Evolutionary conservation across 495 filamentous ascomycete species (phyloP).

Genomic region (Trichoderma orchidacearum): DNA sequence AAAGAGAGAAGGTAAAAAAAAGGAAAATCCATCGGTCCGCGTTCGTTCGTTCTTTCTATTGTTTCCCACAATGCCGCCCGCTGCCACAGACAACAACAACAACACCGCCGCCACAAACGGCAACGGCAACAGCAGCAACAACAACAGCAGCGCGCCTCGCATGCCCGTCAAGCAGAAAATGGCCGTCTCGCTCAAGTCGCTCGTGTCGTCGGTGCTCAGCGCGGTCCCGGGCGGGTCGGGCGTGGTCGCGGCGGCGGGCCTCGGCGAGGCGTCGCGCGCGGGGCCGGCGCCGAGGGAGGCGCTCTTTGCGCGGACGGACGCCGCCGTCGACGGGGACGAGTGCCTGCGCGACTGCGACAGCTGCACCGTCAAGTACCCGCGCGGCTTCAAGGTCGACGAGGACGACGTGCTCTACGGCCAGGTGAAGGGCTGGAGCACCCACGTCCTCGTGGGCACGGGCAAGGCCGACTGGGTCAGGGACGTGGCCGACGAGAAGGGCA

Average conservation of each 20-base stretch:
- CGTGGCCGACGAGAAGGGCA: slow-evolving; percentile 81
- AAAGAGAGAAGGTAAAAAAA: too few relatives aligned
- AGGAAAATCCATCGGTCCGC: too few relatives aligned
- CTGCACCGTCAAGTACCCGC: slow-evolving; percentile 66
- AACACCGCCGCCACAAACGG: neutral
- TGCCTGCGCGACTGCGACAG: slow-evolving; percentile 82
- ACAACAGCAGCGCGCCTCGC: neutral
- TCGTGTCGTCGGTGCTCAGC: slow-evolving; percentile 15
- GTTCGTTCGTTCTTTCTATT: neutral
- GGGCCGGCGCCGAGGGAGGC: slow-evolving; percentile 40
- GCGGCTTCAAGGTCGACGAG: slow-evolving; percentile 57
- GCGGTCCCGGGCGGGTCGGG: slow-evolving; percentile 45
- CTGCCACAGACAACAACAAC: neutral
- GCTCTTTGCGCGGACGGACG: slow-evolving; percentile 54
- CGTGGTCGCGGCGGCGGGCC: slow-evolving; percentile 37
- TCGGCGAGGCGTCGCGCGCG: slow-evolving; percentile 51
- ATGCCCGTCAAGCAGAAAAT: slow-evolving; percentile 10
- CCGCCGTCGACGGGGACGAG: slow-evolving; percentile 71
- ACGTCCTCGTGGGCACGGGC: slow-evolving; percentile 84
- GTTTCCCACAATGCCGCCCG: neutral
- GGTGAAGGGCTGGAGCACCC: slow-evolving; percentile 79
- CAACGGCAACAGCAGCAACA: neutral
- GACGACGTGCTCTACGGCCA: slow-evolving; percentile 71
- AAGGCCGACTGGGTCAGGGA: slow-evolving; percentile 91
- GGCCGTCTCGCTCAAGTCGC: slow-evolving; percentile 21